Evolutionary conservation across 441 rosid species (phyloP).

Genomic region (Erodium moschatum): DNA sequence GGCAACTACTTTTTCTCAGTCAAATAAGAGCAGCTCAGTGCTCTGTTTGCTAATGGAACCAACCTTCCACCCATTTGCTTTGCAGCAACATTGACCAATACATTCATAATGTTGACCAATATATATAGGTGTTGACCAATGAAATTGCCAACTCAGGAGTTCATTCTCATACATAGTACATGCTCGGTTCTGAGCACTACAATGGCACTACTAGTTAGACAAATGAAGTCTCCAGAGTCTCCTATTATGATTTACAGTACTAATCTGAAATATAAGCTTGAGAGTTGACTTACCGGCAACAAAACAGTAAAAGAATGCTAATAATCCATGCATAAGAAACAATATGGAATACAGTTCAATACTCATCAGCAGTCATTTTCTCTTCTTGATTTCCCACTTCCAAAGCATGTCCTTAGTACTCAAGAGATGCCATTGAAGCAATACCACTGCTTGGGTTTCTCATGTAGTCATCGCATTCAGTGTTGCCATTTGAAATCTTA

Average conservation of each 20-base stretch:
- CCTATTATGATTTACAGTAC: constrained; percentile 2
- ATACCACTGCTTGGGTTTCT: not conserved
- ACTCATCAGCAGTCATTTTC: not conserved
- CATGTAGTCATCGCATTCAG: not conserved
- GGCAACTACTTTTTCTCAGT: not conserved
- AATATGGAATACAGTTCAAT: not conserved
- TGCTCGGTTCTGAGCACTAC: not conserved
- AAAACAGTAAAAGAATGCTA: not conserved
- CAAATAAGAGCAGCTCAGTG: not conserved
- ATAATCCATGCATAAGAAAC: constrained; percentile 1
- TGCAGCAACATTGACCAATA: not conserved
- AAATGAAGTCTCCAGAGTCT: not conserved
- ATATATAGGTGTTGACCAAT: no score
- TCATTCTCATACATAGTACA: not conserved
- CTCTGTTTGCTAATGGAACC: not conserved
- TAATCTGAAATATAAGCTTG: not conserved
- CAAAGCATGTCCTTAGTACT: not conserved
- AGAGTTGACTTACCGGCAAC: constrained; percentile 1
- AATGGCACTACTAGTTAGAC: not conserved
- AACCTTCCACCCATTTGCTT: no score
- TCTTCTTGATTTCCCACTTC: not conserved
- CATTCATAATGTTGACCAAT: not conserved
- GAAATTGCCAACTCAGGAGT: not conserved
- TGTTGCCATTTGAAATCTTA: constrained; percentile 1
- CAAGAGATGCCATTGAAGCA: not conserved